These are phyloP conservation scores for Dipteronia dyeriana DNA, from an alignment of 345 rosid species.

Conservation along the genomic window DNA sequence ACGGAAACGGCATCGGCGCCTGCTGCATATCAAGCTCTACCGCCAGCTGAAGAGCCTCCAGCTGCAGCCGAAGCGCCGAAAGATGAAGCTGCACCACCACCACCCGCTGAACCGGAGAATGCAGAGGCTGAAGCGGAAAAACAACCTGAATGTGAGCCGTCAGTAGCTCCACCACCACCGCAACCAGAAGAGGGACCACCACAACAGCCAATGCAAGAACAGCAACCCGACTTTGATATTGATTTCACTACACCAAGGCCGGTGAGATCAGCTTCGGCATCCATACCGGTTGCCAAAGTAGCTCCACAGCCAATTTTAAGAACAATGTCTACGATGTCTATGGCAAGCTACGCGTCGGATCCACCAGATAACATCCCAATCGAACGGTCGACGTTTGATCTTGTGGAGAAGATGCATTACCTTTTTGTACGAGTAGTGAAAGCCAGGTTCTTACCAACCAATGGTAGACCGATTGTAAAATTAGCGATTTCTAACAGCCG, in stretches of 20 bases:
- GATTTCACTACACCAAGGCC: conserved; percentile 30
- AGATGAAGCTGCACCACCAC: conserved; percentile 7
- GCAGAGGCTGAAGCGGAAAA: conserved; percentile 31
- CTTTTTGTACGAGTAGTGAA: conserved; percentile 80
- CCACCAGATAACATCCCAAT: conserved; percentile 53
- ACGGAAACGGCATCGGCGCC: conserved; percentile 12
- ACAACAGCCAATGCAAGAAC: background rate
- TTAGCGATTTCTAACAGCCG: conserved; percentile 51
- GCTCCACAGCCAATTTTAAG: conserved; percentile 54
- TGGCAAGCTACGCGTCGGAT: conserved; percentile 51
- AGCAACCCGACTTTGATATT: conserved; percentile 21
- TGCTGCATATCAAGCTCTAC: conserved; percentile 10
- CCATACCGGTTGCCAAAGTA: conserved; percentile 49
- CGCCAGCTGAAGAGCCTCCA: background rate
- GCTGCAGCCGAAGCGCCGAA: conserved; percentile 1
- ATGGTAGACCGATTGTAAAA: conserved; percentile 62
- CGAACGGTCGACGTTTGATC: conserved; percentile 82
- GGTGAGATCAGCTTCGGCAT: conserved; percentile 43
- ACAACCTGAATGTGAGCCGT: conserved; percentile 11
- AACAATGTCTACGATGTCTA: conserved; percentile 37
- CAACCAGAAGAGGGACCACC: conserved; percentile 19
- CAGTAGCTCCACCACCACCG: conserved; percentile 23
- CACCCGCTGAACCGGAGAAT: conserved; percentile 14
- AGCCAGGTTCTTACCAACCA: conserved; percentile 68
- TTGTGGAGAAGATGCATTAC: conserved; percentile 94